Evolutionary conservation across 441 rosid species (phyloP), one percentile per base, ranked within the genome.

Genomic region (Corymbia calophylla): DNA sequence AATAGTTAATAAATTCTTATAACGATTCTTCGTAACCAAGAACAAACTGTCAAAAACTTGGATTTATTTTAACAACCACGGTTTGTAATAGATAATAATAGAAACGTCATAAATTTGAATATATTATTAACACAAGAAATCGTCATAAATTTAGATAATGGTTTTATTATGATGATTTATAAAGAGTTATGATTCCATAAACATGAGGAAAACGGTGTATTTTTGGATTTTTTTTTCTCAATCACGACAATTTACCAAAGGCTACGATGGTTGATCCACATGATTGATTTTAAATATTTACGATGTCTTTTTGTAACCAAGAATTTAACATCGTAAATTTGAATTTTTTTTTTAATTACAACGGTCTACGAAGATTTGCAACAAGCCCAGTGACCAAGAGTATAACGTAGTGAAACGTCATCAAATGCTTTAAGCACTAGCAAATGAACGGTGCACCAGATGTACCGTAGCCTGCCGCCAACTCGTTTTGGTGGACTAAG

Each of bases 251-350:
- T 62, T 29, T 62, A 62, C 17, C 13, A 29, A 29, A 1, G 32
- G 32, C 18, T 62, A 60, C 5, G 6, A 12, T 12, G 31, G 5
- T 60, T 27, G 4, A 0, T 60, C 1, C 1, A 23, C 1, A 15
- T 32, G 4, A 60, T 0, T 29, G 1, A 18, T 53, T 53, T 0
- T 16, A 60, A 27, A 60, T 60, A 16, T 27, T 29, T 0, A 27
- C 11, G 32, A 60, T 27, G 31, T 60, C 29, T 60, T 4, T 12
- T 13, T 16, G 3, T 27, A 60, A 29, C 18, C 18, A 7, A 29
- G 9, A 29, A 29, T 4, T 62, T 29, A 62, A 0, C 16, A 29
- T n/a, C 70, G 8, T 62, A 62, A 62, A 62, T 13, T 62, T 3
- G 31, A 29, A 62, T 53, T 13, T 3, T 62, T 62, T 62, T 62